These are phyloP conservation scores for Monosporascus sp. DNA, from an alignment of 2,329 filamentous ascomycete species.

Conservation along the genomic window DNA sequence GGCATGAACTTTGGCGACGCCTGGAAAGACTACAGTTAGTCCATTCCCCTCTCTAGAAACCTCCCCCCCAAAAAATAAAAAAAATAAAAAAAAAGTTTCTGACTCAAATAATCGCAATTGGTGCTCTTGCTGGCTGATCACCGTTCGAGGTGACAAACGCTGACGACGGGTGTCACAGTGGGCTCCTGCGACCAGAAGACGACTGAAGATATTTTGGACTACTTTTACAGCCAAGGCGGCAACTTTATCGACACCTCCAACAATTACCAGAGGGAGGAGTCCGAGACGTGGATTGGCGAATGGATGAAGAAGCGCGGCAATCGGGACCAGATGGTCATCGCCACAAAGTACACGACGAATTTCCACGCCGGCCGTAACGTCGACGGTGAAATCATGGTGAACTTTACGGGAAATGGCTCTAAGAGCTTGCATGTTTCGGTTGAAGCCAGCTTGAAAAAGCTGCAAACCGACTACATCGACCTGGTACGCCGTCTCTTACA, in stretches of 20 bases:
- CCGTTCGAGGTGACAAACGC: no score
- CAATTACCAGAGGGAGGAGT: constrained; percentile 53
- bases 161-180: constrained; percentile 20
- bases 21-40: constrained; percentile 29
- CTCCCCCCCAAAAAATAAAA: no score
- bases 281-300: constrained; percentile 52
- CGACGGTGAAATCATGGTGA: constrained; percentile 23
- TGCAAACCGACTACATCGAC: constrained; percentile 54
- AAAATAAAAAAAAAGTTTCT: no score
- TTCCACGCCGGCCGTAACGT: constrained; percentile 27
- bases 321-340: constrained; percentile 48
- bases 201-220: constrained; percentile 52
- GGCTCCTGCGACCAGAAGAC: constrained; percentile 49
- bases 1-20: constrained; percentile 47
- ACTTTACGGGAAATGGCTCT: constrained; percentile 50
- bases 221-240: constrained; percentile 50
- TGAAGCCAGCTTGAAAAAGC: constrained; percentile 48
- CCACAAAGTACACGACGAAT: constrained; percentile 51
- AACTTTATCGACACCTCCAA: constrained; percentile 65
- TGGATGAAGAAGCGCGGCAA: constrained; percentile 46
- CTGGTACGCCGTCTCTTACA: constrained; percentile 11
- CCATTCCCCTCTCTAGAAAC: no score
- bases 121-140: no score
- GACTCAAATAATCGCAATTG: no score
- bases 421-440: constrained; percentile 52